Base-by-base conservation (phyloP, 2,329 filamentous ascomycete genomes). In the Westerdykella sp. region DNA sequence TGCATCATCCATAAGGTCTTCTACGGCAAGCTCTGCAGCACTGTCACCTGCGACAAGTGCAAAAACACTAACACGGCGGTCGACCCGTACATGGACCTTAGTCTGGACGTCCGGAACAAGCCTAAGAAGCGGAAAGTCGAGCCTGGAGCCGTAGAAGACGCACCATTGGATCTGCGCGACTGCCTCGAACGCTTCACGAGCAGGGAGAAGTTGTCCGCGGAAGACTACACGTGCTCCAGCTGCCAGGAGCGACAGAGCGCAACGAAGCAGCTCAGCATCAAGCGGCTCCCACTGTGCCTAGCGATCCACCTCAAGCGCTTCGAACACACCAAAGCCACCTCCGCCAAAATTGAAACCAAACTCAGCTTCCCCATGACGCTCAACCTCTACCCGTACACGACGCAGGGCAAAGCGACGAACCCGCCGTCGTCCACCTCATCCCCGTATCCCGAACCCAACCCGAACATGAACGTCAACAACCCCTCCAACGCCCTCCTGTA, bases 1-100 rank as follows among this genome's bases (percentile, higher is more conserved):
- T 98, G 91, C 67, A 87, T 97, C 57, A 85, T 97, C 54, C 93
- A 97, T 65, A 86, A 91, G 61, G 90, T 87, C 0, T 96, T 96
- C 60, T 95, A 91, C 63, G 93, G 93, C 47, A 91, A 94, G 63
- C 80, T 94, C 47, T 86, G 87, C 57, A 93, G 84, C 60, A 91
- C 85, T 15, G 91, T 95, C 32, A 95, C 87, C 14, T 98, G 91
- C 67, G 84, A 88, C 59, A 85, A 84, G 56, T 97, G 91, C 67
- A 77, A 82, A 45, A 90, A 89, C 53, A 80, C 84, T 16, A 95
- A 87, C 1, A 84, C 85, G 48, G 84, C 88, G 1, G 79, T 88
- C 34, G 88, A 97, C 60, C 90, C 88, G 0, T 93, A 96, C 65
- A 81, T 95, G 55, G 91, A 96, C 63, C 78, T 97, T 10, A 93